Conservation (phyloP, 1,284 basidiomycete genomes). For the Ustilago tritici region DNA sequence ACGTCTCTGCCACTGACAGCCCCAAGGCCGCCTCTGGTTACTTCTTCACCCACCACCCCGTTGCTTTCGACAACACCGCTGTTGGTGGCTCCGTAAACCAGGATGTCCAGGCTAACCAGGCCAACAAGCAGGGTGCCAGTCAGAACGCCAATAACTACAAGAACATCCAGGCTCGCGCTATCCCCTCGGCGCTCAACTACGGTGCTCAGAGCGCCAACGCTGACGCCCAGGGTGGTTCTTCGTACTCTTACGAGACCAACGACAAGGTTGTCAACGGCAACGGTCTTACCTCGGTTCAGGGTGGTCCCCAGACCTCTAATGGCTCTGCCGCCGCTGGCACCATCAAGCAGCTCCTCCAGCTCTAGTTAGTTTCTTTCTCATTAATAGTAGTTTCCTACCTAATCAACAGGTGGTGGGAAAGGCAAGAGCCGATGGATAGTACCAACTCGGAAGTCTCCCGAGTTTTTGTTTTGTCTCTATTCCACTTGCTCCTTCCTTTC, state of each 20-base stretch:
- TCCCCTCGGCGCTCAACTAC: constrained; percentile 15
- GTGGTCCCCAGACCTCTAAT: constrained; percentile 29
- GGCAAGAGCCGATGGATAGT: neutral
- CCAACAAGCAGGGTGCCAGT: constrained; percentile 28
- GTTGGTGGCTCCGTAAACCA: constrained; percentile 21
- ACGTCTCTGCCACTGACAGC: constrained; percentile 18
- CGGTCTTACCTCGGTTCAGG: constrained; percentile 24
- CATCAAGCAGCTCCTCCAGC: constrained; percentile 38
- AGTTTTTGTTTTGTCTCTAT: constrained; percentile 5
- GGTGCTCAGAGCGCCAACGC: constrained; percentile 28
- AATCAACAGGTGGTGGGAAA: neutral
- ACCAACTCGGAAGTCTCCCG: neutral
- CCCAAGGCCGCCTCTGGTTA: constrained; percentile 17
- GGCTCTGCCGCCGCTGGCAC: constrained; percentile 29
- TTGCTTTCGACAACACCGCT: constrained; percentile 20
- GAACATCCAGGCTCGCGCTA: constrained; percentile 6
- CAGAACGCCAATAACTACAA: constrained; percentile 15
- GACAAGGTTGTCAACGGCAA: constrained; percentile 32
- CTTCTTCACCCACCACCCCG: constrained; percentile 38
- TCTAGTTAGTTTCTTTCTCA: neutral
- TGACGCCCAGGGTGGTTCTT: constrained; percentile 22
- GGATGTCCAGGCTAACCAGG: constrained; percentile 24
- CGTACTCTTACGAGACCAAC: constrained; percentile 30
- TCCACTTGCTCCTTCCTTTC: neutral
- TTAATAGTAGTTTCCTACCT: constrained; percentile 1